A percentile compares a stretch with the other conserved stretches of the same genome.
Conservation (phyloP, 495 filamentous ascomycete species). For the Talaromyces stipitatus region DNA sequence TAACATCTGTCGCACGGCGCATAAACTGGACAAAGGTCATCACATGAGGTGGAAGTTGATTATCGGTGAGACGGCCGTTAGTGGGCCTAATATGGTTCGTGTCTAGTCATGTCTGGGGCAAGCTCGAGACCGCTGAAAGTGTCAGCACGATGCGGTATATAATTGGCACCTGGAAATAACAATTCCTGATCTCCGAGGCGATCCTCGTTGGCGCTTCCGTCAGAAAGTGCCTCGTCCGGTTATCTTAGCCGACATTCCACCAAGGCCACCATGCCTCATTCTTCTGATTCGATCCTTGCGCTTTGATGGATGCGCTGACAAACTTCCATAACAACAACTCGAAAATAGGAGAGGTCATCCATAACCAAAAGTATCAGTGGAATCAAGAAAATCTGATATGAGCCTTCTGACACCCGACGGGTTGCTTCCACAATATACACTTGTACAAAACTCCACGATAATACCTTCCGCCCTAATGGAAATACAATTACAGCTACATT, state of each 20-base stretch:
- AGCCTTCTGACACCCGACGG: too few relatives aligned
- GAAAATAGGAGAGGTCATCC: slow-evolving; percentile 29
- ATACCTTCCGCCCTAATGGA: too few relatives aligned
- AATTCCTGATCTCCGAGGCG: slow-evolving; percentile 12
- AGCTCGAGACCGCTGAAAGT: slow-evolving; percentile 28
- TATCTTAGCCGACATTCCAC: slow-evolving; percentile 8
- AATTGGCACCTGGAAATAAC: slow-evolving; percentile 16
- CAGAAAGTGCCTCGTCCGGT: slow-evolving; percentile 14
- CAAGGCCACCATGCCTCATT: neutral
- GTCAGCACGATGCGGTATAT: slow-evolving; percentile 16
- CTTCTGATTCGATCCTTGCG: slow-evolving; percentile 5
- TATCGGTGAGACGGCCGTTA: slow-evolving; percentile 12
- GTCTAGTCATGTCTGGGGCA: slow-evolving; percentile 21
- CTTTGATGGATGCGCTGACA: slow-evolving; percentile 13
- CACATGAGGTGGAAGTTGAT: slow-evolving; percentile 24
- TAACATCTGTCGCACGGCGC: slow-evolving; percentile 37
- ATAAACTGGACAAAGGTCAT: slow-evolving; percentile 43
- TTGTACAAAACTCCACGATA: too few relatives aligned
- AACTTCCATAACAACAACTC: slow-evolving; percentile 19
- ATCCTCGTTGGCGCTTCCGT: slow-evolving; percentile 18
- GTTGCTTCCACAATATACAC: too few relatives aligned
- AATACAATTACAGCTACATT: too few relatives aligned
- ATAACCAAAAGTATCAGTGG: slow-evolving; percentile 31
- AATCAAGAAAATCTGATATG: slow-evolving; percentile 26
- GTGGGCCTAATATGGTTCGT: slow-evolving; percentile 10